Conservation (phyloP, 768 basidiomycete genomes). For the Hypholoma fasciculare region DNA sequence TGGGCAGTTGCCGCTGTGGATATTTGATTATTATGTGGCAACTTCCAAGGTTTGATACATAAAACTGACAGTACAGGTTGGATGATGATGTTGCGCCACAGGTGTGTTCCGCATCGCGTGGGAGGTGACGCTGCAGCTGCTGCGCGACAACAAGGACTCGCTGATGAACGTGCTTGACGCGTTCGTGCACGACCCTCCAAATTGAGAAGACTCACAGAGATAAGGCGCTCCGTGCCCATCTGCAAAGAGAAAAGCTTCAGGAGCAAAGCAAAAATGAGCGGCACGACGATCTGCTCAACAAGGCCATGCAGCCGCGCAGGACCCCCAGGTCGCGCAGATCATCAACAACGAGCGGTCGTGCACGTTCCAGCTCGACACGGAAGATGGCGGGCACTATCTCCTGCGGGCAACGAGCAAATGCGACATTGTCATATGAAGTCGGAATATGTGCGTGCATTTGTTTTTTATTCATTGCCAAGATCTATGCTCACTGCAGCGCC, state of each 20-base stretch:
- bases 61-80: too few relatives aligned
- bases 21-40: too few relatives aligned
- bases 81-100: too few relatives aligned
- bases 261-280: constrained; percentile 75
- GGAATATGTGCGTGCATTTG: constrained; percentile 77
- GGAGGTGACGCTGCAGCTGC: too few relatives aligned
- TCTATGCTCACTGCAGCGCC: not conserved
- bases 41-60: too few relatives aligned
- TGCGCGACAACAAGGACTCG: too few relatives aligned
- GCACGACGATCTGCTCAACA: constrained; percentile 73
- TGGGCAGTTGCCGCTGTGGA: too few relatives aligned
- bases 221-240: constrained; percentile 61
- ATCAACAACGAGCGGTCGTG: constrained; percentile 83
- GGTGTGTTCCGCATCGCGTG: too few relatives aligned
- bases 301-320: constrained; percentile 69
- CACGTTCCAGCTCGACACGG: constrained; percentile 80
- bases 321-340: constrained; percentile 69
- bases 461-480: not conserved
- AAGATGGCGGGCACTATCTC: constrained; percentile 84
- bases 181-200: too few relatives aligned
- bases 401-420: constrained; percentile 70
- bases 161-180: too few relatives aligned
- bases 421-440: constrained; percentile 72
- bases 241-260: constrained; percentile 73
- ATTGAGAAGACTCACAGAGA: constrained; percentile 85